A percentile compares a stretch with the other conserved stretches of the same genome.
Conservation (phyloP, 306 rosid species). For the Dryas alaskensis region DNA sequence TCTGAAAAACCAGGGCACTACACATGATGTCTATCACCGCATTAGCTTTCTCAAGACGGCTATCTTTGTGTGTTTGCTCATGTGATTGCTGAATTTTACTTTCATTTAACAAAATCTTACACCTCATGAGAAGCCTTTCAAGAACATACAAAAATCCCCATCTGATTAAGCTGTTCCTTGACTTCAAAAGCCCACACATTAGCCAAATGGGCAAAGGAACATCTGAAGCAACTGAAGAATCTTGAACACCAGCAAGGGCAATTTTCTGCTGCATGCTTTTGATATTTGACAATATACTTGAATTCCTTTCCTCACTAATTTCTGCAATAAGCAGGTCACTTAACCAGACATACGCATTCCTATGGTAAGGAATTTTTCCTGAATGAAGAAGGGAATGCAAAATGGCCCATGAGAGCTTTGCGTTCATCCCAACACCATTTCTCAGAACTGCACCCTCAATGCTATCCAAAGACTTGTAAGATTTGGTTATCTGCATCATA, state of each 20-base stretch:
- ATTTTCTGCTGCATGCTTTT: conserved; percentile 69
- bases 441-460: conserved; percentile 52
- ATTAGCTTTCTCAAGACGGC: conserved; percentile 88
- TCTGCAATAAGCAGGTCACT: conserved; percentile 93
- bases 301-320: conserved; percentile 66
- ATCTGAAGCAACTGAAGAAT: conserved; percentile 61
- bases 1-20: conserved; percentile 79
- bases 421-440: conserved; percentile 67
- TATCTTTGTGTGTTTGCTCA: conserved; percentile 45
- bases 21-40: conserved; percentile 94
- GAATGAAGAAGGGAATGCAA: conserved; percentile 97
- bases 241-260: conserved; percentile 59
- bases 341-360: conserved; percentile 88
- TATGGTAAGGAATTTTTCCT: conserved; percentile 75
- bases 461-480: conserved; percentile 66
- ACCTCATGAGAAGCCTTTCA: conserved; percentile 94
- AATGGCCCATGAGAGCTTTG: conserved; percentile 78
- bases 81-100: conserved; percentile 55
- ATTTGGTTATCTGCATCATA: conserved; percentile 79
- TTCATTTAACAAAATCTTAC: conserved; percentile 93
- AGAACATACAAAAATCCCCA: conserved; percentile 93
- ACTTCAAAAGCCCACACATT: conserved; percentile 93
- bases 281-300: conserved; percentile 72
- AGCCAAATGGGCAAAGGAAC: conserved; percentile 74
- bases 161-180: conserved; percentile 70